Conservation (phyloP, 805 yeast genomes). For the Jamesozyma jinghongensis region DNA sequence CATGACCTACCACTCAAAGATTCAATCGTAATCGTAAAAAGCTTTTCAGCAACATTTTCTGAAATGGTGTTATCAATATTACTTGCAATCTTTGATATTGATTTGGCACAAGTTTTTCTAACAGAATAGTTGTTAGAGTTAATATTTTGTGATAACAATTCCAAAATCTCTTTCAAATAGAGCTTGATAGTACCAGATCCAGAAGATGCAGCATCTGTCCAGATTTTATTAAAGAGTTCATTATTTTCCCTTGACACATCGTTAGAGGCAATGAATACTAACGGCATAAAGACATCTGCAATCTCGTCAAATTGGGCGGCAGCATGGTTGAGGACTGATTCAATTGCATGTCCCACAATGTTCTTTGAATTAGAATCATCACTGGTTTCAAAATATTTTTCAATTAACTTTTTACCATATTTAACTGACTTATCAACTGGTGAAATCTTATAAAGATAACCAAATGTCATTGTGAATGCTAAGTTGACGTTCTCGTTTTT, state of each 20-base stretch:
- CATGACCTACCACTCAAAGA: constrained; percentile 74
- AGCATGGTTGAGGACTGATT: constrained; percentile 58
- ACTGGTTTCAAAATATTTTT: constrained; percentile 49
- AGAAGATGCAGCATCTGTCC: constrained; percentile 75
- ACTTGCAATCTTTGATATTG: constrained; percentile 52
- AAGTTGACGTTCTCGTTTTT: constrained; percentile 62
- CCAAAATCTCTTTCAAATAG: constrained; percentile 60
- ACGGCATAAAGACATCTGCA: constrained; percentile 60
- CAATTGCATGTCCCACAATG: constrained; percentile 53
- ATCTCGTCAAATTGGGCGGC: constrained; percentile 56
- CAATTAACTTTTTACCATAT: constrained; percentile 43
- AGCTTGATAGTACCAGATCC: constrained; percentile 60
- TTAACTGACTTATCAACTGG: constrained; percentile 41
- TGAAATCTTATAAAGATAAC: constrained; percentile 62
- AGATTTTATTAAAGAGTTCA: constrained; percentile 47
- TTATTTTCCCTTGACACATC: constrained; percentile 44
- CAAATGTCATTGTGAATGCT: constrained; percentile 73
- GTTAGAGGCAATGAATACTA: constrained; percentile 69
- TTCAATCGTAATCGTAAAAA: constrained; percentile 47
- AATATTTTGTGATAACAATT: constrained; percentile 41
- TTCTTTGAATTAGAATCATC: constrained; percentile 29
- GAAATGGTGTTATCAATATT: constrained; percentile 32
- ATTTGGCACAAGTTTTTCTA: constrained; percentile 60
- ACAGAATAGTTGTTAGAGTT: constrained; percentile 50
- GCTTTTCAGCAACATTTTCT: constrained; percentile 23